Conservation (phyloP, 768 basidiomycete genomes). For the Rhizopogon vesiculosus region DNA sequence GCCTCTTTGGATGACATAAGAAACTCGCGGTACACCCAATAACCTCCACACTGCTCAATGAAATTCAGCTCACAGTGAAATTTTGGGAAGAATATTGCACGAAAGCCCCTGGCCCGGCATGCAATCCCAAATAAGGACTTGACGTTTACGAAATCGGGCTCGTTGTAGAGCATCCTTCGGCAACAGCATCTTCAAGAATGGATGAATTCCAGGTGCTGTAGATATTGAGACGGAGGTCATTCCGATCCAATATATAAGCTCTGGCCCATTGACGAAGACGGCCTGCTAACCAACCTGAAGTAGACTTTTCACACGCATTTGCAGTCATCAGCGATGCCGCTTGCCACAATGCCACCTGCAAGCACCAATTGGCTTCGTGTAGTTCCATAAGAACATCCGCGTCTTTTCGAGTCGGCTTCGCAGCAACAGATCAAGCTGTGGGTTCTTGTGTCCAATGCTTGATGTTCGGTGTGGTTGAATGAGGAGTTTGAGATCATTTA, state of each 20-base stretch:
- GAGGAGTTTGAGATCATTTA: not conserved
- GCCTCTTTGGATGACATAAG: too few species aligned
- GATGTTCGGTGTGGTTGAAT: not conserved
- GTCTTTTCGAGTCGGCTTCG: not conserved
- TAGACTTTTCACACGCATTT: not conserved
- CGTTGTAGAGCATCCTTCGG: too few species aligned
- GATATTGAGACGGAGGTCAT: conserved; percentile 12
- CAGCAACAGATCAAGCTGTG: not conserved
- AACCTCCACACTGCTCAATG: too few species aligned
- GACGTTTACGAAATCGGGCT: too few species aligned
- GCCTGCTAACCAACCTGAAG: not conserved
- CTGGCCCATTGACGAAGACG: conserved; percentile 17
- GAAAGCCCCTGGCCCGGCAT: too few species aligned
- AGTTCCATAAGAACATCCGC: not conserved
- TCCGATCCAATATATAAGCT: conserved; percentile 11
- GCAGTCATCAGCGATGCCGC: not conserved
- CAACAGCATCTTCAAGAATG: conserved; percentile 7
- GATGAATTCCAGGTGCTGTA: conserved; percentile 16
- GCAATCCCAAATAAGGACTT: too few species aligned
- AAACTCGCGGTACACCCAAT: too few species aligned
- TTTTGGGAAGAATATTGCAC: too few species aligned
- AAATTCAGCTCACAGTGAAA: too few species aligned
- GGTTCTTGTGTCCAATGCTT: conserved; percentile 1
- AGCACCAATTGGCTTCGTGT: not conserved
- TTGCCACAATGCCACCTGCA: not conserved